Base-by-base conservation (phyloP, 768 basidiomycete genomes). In the Arthromyces matolae region DNA sequence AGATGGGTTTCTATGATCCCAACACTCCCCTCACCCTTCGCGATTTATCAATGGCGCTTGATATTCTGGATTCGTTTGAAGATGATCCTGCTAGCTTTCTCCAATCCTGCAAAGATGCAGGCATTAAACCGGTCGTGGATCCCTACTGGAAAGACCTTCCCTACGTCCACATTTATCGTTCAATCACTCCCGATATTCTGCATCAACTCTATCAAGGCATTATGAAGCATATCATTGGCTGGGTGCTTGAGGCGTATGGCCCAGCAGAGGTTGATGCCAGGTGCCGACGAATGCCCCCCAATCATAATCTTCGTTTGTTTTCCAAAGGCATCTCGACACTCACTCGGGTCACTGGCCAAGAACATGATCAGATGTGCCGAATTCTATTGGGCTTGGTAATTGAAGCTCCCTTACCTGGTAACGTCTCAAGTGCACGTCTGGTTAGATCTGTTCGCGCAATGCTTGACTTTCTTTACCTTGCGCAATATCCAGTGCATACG, bases 161-260 rank as follows among this genome's bases (percentile, higher is more conserved):
- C 5, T 63, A 59, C 46, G 45, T 49, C n/a, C 49, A 69, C 45
- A 61, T 8, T n/a, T n/a, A n/a, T n/a, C n/a, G n/a, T n/a, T n/a
- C n/a, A n/a, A n/a, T n/a, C n/a, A n/a, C n/a, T n/a, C 65, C 69
- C 2, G 66, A 70, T 31, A 42, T 67, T 14, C 57, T 70, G 0
- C 68, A 70, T 47, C 69, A 69, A 39, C 46, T 69, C 0, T 58
- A 61, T 35, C 64, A 70, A 50, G 71, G 69, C 1, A 46, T 68
- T 8, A 51, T 68, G 31, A 65, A 66, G 46, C 65, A 71, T 42
- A 42, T 70, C 24, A 38, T 67, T 22, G 5, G 23, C 1, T 72
- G 70, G 70, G 8, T 71, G 6, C 50, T 33, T 4, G 13, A 46
- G 4, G 56, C 59, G 0, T 63, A 29, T 41, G 59, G 60, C 0